Base-by-base conservation (phyloP, 2,329 filamentous ascomycete genomes). In the Ophiostoma ips region DNA sequence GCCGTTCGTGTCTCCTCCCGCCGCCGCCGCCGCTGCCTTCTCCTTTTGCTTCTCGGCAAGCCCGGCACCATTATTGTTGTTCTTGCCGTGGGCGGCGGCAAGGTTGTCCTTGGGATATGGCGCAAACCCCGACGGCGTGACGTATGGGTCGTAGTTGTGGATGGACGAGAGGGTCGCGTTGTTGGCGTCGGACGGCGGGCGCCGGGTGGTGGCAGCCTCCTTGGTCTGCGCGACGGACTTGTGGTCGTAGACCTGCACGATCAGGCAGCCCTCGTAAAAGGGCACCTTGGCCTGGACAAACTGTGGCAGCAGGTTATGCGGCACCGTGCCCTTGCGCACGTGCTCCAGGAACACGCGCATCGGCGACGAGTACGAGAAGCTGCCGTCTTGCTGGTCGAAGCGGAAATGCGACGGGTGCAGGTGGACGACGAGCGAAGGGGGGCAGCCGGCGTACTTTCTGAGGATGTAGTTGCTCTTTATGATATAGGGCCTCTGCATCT, bases 201-300 rank as follows among this genome's bases (percentile, higher is more conserved):
- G 43, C n/a, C 43, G 43, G 10, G 43, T 10, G 51, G 69, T 68
- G 58, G 71, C n/a, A n/a, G n/a, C 71, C 57, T 76, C 79, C 61
- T 87, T 80, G 57, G 74, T 69, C 54, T 75, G 73, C 11, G 52
- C 72, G 38, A 70, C 70, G 0, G 83, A 79, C 59, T 84, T 86
- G 68, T 95, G 86, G 62, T 96, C 87, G 59, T 94, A 78, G n/a
- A 96, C 71, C 64, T 94, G 83, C 34, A 98, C 88, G 57, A 98
- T 96, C 51, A 98, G 75, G 61, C 90, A 95, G 31, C 85, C 88
- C 64, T 96, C 89, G 63, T 96, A 98, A 62, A 95, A 96, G 10
- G 75, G 73, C 13, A 95, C 83, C 18, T 80, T 79, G 16, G 73
- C 72, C 45, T 79, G 73, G 28, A 81, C 73, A 50, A 98, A 77